These are phyloP conservation scores for Meyerozyma guilliermondii DNA, from an alignment of 1,139 yeast genomes.

Conservation along the genomic window DNA sequence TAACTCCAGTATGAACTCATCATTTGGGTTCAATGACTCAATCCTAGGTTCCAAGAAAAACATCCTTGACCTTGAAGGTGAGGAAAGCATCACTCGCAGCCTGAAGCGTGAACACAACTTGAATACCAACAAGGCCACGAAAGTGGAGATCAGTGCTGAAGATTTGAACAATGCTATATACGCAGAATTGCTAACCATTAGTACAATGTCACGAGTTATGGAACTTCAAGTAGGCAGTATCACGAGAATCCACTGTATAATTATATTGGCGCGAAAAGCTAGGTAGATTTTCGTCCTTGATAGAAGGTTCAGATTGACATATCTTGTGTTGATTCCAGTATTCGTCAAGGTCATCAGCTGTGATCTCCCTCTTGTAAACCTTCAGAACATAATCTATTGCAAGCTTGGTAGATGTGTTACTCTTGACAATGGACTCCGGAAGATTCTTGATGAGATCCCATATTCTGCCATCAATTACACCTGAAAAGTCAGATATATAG, in stretches of 20 bases:
- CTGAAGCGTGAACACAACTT: slow-evolving; percentile 22
- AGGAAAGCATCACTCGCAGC: slow-evolving; percentile 12
- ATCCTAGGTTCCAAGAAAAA: slow-evolving; percentile 16
- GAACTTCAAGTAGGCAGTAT: background rate
- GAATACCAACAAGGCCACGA: slow-evolving; percentile 17
- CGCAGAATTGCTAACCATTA: background rate
- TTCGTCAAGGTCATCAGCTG: background rate
- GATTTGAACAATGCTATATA: slow-evolving; percentile 29
- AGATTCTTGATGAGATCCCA: slow-evolving; percentile 12
- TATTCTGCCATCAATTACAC: slow-evolving; percentile 9
- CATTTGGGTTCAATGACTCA: slow-evolving; percentile 32
- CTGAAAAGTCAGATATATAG: slow-evolving; percentile 17
- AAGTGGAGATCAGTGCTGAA: slow-evolving; percentile 33
- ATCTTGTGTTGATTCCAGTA: slow-evolving; percentile 1
- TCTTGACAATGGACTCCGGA: slow-evolving; percentile 10
- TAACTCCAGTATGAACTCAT: slow-evolving; percentile 28
- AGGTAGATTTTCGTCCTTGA: background rate
- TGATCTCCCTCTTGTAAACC: slow-evolving; percentile 2
- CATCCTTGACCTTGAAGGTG: slow-evolving; percentile 17
- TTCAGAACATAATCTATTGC: slow-evolving; percentile 5
- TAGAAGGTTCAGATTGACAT: background rate
- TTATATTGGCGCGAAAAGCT: background rate
- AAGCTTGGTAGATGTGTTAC: slow-evolving; percentile 7
- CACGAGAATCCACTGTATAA: background rate
- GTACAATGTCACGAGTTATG: slow-evolving; percentile 1